Percentiles rank a stretch among this genome's conserved stretches.
Conservation (phyloP, 495 filamentous ascomycete genomes). For the Neurospora sp. region DNA sequence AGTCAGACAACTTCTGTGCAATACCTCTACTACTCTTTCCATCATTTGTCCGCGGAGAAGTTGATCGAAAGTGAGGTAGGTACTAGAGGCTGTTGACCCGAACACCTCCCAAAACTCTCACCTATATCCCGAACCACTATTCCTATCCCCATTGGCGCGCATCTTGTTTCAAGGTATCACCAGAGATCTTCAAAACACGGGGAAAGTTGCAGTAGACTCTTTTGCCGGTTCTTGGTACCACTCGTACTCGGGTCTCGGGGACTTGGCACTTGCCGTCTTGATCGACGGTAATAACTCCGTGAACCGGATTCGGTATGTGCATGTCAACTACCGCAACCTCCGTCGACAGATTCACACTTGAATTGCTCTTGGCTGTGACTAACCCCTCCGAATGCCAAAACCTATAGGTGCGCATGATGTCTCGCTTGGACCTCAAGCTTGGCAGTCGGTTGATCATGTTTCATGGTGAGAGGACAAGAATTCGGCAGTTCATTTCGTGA, state of each 20-base stretch:
- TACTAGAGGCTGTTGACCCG: neutral
- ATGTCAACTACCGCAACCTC: neutral
- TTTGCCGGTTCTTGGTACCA: neutral
- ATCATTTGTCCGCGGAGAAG: neutral
- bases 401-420: neutral
- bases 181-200: neutral
- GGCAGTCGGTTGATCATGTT: neutral
- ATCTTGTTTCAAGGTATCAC: neutral
- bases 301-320: neutral
- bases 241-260: neutral
- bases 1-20: too few species aligned
- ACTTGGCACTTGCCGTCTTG: neutral
- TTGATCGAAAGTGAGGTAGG: neutral
- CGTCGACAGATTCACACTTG: neutral
- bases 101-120: neutral
- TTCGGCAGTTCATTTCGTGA: neutral
- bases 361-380: neutral
- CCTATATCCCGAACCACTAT: neutral
- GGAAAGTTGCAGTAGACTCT: neutral
- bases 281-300: neutral
- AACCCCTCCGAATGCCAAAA: neutral
- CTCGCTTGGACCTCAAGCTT: neutral
- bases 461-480: neutral
- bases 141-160: neutral
- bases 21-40: neutral